Percentiles rank a stretch among this genome's conserved stretches.
Evolutionary conservation across 331 rosid genomes (phyloP).

Genomic region (Dryas integrifolia): DNA sequence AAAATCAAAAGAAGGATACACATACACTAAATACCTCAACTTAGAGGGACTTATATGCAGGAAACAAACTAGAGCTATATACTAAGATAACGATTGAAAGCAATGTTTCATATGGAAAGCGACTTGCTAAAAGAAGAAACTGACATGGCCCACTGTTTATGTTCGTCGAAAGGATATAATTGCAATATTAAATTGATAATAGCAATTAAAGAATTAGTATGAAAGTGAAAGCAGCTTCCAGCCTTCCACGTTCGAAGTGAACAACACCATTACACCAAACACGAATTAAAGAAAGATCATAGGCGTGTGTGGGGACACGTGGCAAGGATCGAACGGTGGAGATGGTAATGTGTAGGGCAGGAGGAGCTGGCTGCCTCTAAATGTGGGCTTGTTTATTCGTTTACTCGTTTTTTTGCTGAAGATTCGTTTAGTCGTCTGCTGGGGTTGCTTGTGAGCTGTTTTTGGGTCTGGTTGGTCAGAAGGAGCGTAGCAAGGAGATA

Average conservation of each 20-base stretch:
- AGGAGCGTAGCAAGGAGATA: background rate
- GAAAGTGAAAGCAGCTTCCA: conserved; percentile 28
- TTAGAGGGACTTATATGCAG: background rate
- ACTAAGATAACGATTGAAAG: conserved; percentile 15
- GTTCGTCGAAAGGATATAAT: background rate
- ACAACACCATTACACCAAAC: conserved; percentile 18
- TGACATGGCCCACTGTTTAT: background rate
- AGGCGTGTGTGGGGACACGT: background rate
- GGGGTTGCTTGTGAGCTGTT: conserved; percentile 8
- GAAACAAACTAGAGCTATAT: background rate
- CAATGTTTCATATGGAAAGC: conserved; percentile 6
- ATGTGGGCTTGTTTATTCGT: conserved; percentile 11
- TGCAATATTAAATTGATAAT: background rate
- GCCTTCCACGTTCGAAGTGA: conserved; percentile 18
- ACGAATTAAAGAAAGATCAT: background rate
- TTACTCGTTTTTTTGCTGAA: background rate
- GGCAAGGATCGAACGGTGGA: conserved; percentile 14
- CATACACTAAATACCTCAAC: no score
- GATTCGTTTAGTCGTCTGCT: background rate
- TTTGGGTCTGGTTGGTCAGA: conserved; percentile 9
- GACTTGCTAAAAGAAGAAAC: background rate
- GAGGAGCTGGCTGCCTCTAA: conserved; percentile 14
- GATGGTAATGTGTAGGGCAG: background rate
- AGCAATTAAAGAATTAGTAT: background rate
- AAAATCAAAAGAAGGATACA: background rate